A percentile compares a stretch with the other conserved stretches of the same genome.
Evolutionary conservation across 352 stramenopile species (phyloP).

Genomic region (Phytophthora sp.): DNA sequence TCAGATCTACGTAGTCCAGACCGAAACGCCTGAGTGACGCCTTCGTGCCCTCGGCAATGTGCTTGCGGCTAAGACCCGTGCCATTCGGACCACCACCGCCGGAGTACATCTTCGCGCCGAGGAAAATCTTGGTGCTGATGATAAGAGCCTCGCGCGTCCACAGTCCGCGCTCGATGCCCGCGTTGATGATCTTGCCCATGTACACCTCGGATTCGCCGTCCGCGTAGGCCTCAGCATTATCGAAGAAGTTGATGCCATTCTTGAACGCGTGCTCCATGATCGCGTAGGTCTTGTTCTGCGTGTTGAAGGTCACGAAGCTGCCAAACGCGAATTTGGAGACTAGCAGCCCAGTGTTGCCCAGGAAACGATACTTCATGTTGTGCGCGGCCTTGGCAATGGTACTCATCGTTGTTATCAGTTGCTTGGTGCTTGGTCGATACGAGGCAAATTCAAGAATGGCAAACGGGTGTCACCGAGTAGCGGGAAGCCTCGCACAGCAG

Average conservation of each 20-base stretch:
- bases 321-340: slow-evolving; percentile 57
- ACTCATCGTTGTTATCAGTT: slow-evolving; percentile 14
- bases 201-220: slow-evolving; percentile 45
- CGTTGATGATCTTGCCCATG: slow-evolving; percentile 55
- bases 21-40: slow-evolving; percentile 42
- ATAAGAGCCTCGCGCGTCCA: slow-evolving; percentile 57
- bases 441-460: slow-evolving; percentile 17
- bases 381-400: slow-evolving; percentile 23
- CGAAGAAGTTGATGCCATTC: slow-evolving; percentile 66
- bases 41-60: no score
- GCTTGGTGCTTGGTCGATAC: neutral
- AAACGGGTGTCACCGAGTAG: no score
- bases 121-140: slow-evolving; percentile 67
- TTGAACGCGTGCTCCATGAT: slow-evolving; percentile 56
- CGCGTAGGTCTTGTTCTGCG: slow-evolving; percentile 46
- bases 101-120: slow-evolving; percentile 27
- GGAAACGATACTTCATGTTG: slow-evolving; percentile 58
- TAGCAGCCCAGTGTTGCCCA: slow-evolving; percentile 49
- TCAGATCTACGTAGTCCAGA: slow-evolving; percentile 52
- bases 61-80: slow-evolving; percentile 36
- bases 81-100: slow-evolving; percentile 27
- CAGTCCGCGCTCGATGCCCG: slow-evolving; percentile 40
- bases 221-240: slow-evolving; percentile 58
- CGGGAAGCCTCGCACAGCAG: no score
- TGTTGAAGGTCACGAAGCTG: slow-evolving; percentile 51